Conservation (phyloP, 257 asterid genomes). For the Haberlea rhodopensis region DNA sequence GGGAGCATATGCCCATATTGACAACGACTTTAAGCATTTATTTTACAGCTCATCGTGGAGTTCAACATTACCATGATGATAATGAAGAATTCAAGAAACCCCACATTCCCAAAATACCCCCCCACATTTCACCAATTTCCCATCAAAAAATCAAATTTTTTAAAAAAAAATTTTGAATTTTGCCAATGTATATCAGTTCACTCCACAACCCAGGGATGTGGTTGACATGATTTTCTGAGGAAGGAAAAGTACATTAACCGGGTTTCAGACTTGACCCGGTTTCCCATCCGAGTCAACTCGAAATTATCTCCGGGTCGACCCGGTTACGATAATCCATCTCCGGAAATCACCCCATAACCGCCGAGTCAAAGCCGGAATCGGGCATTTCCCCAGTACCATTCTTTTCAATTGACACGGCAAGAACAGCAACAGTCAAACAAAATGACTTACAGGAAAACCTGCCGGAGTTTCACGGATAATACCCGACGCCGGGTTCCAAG, state of each 20-base stretch:
- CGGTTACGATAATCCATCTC: conserved; percentile 14
- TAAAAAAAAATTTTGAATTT: no score
- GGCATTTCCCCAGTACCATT: background rate
- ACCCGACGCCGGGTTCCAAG: conserved; percentile 21
- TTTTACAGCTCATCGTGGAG: conserved; percentile 47
- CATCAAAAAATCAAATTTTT: no score
- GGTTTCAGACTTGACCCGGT: conserved; percentile 18
- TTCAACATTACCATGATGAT: conserved; percentile 21
- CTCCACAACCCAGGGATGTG: background rate
- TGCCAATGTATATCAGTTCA: background rate
- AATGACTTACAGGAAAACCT: conserved; percentile 41
- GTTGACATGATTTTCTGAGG: background rate
- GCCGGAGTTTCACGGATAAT: conserved; percentile 20
- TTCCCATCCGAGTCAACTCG: conserved; percentile 41
- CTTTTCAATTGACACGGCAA: conserved; percentile 8
- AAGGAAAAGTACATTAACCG: background rate
- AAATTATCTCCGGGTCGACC: conserved; percentile 29
- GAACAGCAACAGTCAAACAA: conserved; percentile 24
- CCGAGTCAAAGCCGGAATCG: conserved; percentile 39
- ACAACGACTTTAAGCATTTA: conserved; percentile 30
- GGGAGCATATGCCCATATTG: conserved; percentile 31
- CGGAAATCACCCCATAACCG: conserved; percentile 31
- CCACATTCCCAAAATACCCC: conserved; percentile 18
- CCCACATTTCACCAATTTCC: conserved; percentile 22
- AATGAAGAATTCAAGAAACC: conserved; percentile 25